A percentile compares a stretch with the other conserved stretches of the same genome.
phyloP scores from a whole-genome alignment of 495 filamentous ascomycete species.

The Sordaria brevicollis region DNA sequence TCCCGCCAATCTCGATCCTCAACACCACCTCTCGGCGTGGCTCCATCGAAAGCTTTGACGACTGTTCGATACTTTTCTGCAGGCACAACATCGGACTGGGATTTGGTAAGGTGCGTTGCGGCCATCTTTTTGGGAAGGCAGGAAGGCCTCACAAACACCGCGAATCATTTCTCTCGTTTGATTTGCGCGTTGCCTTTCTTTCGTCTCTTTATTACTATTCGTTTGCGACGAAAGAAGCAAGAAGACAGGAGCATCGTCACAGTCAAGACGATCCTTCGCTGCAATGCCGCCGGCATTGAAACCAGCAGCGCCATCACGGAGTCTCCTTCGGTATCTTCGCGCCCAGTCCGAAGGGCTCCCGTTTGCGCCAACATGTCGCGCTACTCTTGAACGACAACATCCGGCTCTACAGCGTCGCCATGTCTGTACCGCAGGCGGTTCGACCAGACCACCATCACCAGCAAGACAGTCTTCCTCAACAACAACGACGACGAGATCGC shows the following conservation, averaged over 20 bases:
- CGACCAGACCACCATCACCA: constrained; percentile 3
- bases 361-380: constrained; percentile 25
- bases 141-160: neutral
- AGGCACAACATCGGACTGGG: neutral
- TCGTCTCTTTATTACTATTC: too few relatives aligned
- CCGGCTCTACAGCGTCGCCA: constrained; percentile 4
- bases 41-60: constrained; percentile 3
- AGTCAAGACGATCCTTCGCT: neutral
- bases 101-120: neutral
- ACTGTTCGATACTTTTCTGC: neutral
- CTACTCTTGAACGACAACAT: constrained; percentile 1
- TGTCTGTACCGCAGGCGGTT: constrained; percentile 11
- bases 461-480: constrained; percentile 2
- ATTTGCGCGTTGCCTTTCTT: neutral
- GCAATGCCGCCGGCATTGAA: constrained; percentile 28
- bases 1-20: neutral
- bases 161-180: neutral
- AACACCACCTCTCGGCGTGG: constrained; percentile 1
- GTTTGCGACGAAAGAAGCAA: neutral
- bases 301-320: constrained; percentile 44
- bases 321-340: constrained; percentile 51
- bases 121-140: neutral
- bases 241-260: neutral
- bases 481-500: constrained; percentile 2
- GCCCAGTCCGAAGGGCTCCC: constrained; percentile 46